Evolutionary conservation across 148 eudicot genomes (phyloP), one percentile per base, ranked within the genome.

Genomic region (Pouteria glomerata): DNA sequence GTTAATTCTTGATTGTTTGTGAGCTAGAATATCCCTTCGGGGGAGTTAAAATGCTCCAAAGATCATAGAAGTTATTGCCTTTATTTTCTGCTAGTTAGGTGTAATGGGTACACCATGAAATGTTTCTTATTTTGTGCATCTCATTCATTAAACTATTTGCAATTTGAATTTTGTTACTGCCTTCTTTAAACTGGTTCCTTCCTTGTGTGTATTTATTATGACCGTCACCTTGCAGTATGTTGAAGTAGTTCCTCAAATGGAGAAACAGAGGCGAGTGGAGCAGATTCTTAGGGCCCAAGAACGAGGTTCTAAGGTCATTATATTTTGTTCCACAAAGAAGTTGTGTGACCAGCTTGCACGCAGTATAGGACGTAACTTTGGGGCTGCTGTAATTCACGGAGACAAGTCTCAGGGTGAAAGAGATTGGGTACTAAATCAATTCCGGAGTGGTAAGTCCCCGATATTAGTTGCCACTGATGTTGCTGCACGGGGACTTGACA

Each of bases 401-500:
- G 98, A 95, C 88, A 95, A 95, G 79, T 83, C 89, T 77, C 98
- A 95, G 86, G 78, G 73, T 59, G 98, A 95, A 79, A 88, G 98
- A 79, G 98, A 95, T 75, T 85, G 76, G 79, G 98, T 91, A 30
- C 79, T 95, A 73, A 91, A 84, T 83, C 93, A 95, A 65, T 95
- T 95, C 58, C 97, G 98, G 24, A 59, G 79, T 59, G 98, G 98
- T 29, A 82, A 86, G 70, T 78, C 86, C 50, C 97, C 98, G 7
- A 79, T 95, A 72, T 83, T 95, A 70, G 90, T 95, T 80, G 98
- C 98, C 57, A 95, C 98, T 63, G 98, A 95, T 77, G 98, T 95
- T 84, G 98, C 98, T 74, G 98, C 98, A 57, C 83, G 98, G 59
- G 98, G 98, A 52, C 98, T 95, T 76, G 98, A 95, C 77, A 78